phyloP scores from a whole-genome alignment of 2,329 filamentous ascomycete genomes.

The Colletotrichum agaves region DNA sequence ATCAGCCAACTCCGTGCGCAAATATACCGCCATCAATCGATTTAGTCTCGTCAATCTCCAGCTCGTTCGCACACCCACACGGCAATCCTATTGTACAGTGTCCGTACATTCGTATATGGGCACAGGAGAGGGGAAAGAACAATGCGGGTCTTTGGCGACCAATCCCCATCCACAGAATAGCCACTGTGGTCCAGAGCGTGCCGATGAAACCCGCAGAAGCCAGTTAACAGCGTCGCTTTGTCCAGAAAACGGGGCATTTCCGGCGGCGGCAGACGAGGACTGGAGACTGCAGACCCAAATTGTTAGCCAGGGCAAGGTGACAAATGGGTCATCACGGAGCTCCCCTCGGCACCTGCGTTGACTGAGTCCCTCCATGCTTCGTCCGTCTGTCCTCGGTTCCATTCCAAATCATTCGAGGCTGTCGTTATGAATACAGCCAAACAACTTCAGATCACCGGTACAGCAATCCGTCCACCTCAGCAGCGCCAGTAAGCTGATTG shows the following conservation, averaged over 20 bases:
- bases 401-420: conserved; percentile 24
- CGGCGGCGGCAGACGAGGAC: conserved; percentile 17
- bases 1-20: conserved; percentile 19
- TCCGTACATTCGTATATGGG: not conserved
- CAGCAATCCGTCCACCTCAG: not conserved
- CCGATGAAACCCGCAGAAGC: conserved; percentile 34
- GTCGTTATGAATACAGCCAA: conserved; percentile 2
- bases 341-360: conserved; percentile 18
- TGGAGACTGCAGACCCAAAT: too few relatives aligned
- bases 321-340: conserved; percentile 21
- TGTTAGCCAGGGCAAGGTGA: not conserved
- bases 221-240: conserved; percentile 24
- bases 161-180: conserved; percentile 20
- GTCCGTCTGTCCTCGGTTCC: conserved; percentile 1
- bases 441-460: not conserved
- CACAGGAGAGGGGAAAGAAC: conserved; percentile 13
- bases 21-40: conserved; percentile 8
- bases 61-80: not conserved
- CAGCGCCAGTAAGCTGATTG: conserved; percentile 24
- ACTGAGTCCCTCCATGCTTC: not conserved
- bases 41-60: conserved; percentile 10
- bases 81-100: not conserved
- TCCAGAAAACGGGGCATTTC: conserved; percentile 26
- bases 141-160: conserved; percentile 21
- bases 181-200: conserved; percentile 19